These are phyloP conservation scores for Brassica incana DNA, from an alignment of 345 rosid genomes.

Conservation along the genomic window DNA sequence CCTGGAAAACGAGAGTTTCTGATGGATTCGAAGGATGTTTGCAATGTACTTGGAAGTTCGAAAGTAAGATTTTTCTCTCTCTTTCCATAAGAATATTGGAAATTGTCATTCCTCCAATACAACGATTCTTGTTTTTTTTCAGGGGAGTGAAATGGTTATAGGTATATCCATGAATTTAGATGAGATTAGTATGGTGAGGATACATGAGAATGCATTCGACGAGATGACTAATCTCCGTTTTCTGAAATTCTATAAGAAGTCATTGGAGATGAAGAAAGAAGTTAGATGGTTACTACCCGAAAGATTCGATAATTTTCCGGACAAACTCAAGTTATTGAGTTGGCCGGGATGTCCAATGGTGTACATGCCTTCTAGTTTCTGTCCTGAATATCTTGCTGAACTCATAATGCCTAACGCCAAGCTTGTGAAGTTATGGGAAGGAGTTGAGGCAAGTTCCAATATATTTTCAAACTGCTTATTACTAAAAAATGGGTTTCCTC, in stretches of 20 bases:
- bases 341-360: constrained; percentile 31
- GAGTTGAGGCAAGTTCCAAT: background rate
- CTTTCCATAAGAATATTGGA: background rate
- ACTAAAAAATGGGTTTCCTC: background rate
- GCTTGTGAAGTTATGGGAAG: constrained; percentile 13
- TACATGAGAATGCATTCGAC: constrained; percentile 12
- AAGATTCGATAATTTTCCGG: background rate
- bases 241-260: constrained; percentile 18
- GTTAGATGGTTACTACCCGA: background rate
- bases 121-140: background rate
- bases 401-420: constrained; percentile 22
- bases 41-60: constrained; percentile 5
- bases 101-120: background rate
- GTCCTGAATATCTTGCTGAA: constrained; percentile 19
- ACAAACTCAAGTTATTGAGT: constrained; percentile 14
- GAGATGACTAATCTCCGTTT: constrained; percentile 34
- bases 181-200: background rate
- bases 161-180: constrained; percentile 30
- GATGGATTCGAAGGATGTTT: constrained; percentile 28
- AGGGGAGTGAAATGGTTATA: constrained; percentile 35
- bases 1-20: constrained; percentile 37
- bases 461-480: background rate
- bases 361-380: constrained; percentile 21
- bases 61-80: background rate
- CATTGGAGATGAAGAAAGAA: constrained; percentile 2